Percentiles rank a stretch among this genome's conserved stretches.
Evolutionary conservation across 192 early-diverging fungal species (phyloP).

Genomic region (Umbelopsis sp.): DNA sequence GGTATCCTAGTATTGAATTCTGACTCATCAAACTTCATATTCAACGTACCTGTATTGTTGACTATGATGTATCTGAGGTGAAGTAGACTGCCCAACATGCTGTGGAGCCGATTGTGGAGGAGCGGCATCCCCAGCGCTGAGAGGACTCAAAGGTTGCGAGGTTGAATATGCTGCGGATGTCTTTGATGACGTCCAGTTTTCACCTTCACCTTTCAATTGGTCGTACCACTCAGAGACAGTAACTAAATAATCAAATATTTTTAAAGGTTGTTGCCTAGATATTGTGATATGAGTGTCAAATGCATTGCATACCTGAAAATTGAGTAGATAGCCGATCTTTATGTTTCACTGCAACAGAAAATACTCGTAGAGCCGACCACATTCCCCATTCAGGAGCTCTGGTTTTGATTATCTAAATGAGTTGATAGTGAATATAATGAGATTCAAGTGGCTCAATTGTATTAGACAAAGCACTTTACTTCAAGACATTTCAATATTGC

Average conservation of each 20-base stretch:
- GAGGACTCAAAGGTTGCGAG: neutral
- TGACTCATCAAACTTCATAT: too few species aligned
- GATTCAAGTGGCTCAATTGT: too few species aligned
- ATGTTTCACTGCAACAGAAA: neutral
- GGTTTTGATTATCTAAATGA: neutral
- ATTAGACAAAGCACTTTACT: neutral
- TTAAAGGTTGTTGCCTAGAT: too few species aligned
- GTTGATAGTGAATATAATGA: neutral
- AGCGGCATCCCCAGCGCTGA: neutral
- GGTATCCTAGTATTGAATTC: too few species aligned
- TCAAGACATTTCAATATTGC: slow-evolving; percentile 13
- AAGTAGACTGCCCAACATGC: too few species aligned
- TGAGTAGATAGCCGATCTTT: neutral
- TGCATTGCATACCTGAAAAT: neutral
- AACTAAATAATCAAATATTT: neutral
- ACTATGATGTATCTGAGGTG: too few species aligned
- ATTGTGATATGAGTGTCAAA: neutral
- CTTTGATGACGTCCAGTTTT: too few species aligned
- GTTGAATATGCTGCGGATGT: too few species aligned
- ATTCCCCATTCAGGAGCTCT: slow-evolving; percentile 4
- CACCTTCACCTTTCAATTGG: neutral
- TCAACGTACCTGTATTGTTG: too few species aligned
- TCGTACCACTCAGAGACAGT: neutral
- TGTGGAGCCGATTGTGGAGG: too few species aligned
- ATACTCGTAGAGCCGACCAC: slow-evolving; percentile 11